Evolutionary conservation across 805 yeast species (phyloP).

Genomic region (Spathaspora sp.): DNA sequence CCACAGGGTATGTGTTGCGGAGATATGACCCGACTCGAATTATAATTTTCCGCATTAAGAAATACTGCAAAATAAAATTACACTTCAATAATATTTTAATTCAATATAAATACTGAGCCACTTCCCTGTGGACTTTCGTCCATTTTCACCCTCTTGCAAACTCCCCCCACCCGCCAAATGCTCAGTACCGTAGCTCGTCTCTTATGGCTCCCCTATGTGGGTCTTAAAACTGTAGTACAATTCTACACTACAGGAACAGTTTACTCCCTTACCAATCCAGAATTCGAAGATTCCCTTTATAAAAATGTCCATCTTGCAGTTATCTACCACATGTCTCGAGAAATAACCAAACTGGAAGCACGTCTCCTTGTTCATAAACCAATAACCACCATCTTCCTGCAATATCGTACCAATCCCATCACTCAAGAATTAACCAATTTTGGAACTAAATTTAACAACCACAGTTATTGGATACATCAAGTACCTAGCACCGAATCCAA

Average conservation of each 20-base stretch:
- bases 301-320: constrained; percentile 25
- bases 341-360: constrained; percentile 17
- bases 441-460: constrained; percentile 15
- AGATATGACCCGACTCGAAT: background rate
- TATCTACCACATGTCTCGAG: constrained; percentile 21
- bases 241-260: constrained; percentile 30
- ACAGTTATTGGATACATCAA: constrained; percentile 30
- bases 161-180: constrained; percentile 16
- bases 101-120: background rate
- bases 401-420: constrained; percentile 10
- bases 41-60: background rate
- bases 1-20: background rate
- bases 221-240: constrained; percentile 16
- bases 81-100: background rate
- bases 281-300: constrained; percentile 24
- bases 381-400: constrained; percentile 11
- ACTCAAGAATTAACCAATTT: constrained; percentile 7
- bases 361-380: constrained; percentile 18
- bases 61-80: background rate
- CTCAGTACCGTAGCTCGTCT: constrained; percentile 6
- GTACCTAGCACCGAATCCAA: constrained; percentile 12
- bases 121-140: background rate
- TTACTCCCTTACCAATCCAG: constrained; percentile 20
- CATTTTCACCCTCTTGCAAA: constrained; percentile 11
- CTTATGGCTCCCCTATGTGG: constrained; percentile 15